Evolutionary conservation across 78 protist genomes (phyloP).

Genomic region (Dictyostelium intermedium): DNA sequence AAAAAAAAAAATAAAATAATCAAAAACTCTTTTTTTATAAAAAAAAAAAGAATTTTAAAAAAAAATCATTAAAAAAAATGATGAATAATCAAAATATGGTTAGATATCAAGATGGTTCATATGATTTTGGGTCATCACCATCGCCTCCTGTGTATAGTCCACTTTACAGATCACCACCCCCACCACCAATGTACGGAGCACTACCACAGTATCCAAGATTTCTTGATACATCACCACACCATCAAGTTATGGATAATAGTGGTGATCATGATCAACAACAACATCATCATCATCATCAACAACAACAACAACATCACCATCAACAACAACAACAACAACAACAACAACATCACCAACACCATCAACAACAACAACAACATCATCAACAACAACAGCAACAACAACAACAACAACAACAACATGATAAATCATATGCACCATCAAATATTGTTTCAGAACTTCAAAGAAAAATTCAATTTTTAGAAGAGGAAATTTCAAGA

Average conservation of each 20-base stretch:
- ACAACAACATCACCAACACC: background rate
- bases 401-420: background rate
- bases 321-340: background rate
- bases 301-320: background rate
- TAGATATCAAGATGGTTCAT: slow-evolving; percentile 45
- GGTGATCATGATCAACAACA: background rate
- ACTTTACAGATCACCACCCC: background rate
- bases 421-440: background rate
- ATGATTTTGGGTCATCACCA: slow-evolving; percentile 37
- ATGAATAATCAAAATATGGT: slow-evolving; percentile 16
- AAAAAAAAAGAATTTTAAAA: slow-evolving; percentile 36
- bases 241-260: background rate
- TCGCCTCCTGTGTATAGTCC: slow-evolving; percentile 51
- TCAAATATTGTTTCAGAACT: background rate
- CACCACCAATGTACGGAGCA: background rate
- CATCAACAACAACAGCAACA: background rate
- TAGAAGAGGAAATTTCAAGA: slow-evolving; percentile 57
- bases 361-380: background rate
- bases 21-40: background rate
- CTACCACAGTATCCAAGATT: slow-evolving; percentile 12
- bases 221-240: background rate
- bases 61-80: background rate
- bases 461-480: slow-evolving; percentile 46
- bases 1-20: slow-evolving; percentile 30
- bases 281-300: background rate